Evolutionary conservation across 345 rosid genomes (phyloP), one percentile per base, ranked within the genome.

Genomic region (Corchorus capsularis): DNA sequence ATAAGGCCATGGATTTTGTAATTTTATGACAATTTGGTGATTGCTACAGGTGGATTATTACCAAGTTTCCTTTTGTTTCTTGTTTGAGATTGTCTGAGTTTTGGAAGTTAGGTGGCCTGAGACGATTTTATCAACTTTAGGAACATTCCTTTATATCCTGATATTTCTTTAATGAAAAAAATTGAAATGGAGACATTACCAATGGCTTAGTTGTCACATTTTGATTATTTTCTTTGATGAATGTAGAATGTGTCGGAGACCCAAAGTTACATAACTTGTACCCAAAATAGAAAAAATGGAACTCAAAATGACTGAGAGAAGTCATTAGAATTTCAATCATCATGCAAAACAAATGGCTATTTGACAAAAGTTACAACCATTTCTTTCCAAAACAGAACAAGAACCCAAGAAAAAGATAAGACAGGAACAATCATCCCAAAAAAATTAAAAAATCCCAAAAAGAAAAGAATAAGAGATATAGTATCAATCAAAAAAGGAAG

Each of bases 1-100:
- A 12, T 39, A 20, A 27, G 55, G 56, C 52, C 0, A n/a, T 19
- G 69, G 52, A 15, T 43, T 43, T 22, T 41, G 8, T 32, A 3
- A 19, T 20, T 5, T 2, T 22, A 6, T 7, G 16, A 5, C 50
- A 64, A 64, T 9, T 41, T 41, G 69, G 69, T 41, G 52, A n/a
- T 6, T 41, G 71, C 71, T 46, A 6, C 55, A 22, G 55, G 71
- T 67, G 55, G 55, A 67, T 46, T 54, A 67, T 46, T 47, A 14
- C 71, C 55, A 22, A 27, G 56, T 47, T 47, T 3, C 1, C 2
- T 27, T 68, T 11, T 22, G 47, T 11, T 22, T 16, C 55, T 13
- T 46, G 39, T 20, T 12, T 20, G 27, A 13, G 39, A 16, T 9
- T 2, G 60, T 55, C 60, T n/a, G 27, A 32, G 16, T 63, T 63